Evolutionary conservation across 169 alveolate genomes (phyloP).

Genomic region (Babesia sp.): DNA sequence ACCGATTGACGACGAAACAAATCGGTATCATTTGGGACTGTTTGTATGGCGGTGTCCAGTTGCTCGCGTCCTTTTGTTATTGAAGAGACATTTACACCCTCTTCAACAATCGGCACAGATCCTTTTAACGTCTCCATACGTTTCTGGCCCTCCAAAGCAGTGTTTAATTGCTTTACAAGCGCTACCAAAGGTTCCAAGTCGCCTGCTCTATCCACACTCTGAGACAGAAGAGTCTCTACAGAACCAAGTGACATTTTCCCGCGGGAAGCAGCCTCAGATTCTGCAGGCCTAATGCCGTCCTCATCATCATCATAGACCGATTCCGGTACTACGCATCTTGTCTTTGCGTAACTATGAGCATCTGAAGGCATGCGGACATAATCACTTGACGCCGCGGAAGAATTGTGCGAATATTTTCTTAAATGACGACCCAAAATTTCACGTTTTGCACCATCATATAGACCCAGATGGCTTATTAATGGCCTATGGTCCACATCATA

Average conservation of each 20-base stretch:
- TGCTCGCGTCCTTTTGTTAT: no score
- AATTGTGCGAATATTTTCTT: neutral
- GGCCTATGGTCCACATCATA: no score
- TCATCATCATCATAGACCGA: neutral
- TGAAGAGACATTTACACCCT: no score
- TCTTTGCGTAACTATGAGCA: neutral
- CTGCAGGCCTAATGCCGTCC: neutral
- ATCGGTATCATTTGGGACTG: no score
- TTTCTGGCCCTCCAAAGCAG: neutral
- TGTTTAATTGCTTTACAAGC: neutral
- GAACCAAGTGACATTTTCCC: neutral
- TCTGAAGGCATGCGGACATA: conserved; percentile 11
- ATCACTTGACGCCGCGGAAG: conserved; percentile 17
- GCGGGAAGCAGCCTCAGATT: neutral
- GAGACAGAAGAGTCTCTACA: neutral
- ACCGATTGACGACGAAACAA: no score
- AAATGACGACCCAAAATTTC: neutral
- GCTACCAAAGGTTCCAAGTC: neutral
- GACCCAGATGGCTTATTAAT: no score
- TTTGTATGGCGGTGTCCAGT: no score
- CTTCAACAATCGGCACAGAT: no score
- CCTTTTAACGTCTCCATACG: no score
- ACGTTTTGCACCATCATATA: no score
- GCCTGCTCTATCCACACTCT: neutral
- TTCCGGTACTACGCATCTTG: neutral